Percentiles rank a stretch among this genome's conserved stretches.
These are phyloP conservation scores for Kwoniella newhampshirensis DNA, from an alignment of 768 basidiomycete genomes.

Conservation along the genomic window DNA sequence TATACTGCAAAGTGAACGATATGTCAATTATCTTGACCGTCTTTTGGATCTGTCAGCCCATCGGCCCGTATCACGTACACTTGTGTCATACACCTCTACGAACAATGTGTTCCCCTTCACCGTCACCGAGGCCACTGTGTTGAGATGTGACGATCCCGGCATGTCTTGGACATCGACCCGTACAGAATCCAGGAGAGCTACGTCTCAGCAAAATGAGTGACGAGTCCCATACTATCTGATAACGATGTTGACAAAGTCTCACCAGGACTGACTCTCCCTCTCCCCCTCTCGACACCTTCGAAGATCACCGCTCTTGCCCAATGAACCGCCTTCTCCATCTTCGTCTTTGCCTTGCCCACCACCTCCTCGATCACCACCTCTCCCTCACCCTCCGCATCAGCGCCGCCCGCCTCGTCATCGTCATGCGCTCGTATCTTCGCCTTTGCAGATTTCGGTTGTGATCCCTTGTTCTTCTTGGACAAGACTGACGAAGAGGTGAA, in stretches of 20 bases:
- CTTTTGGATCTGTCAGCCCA: too few species aligned
- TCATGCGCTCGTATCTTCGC: constrained; percentile 21
- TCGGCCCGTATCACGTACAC: constrained; percentile 35
- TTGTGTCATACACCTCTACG: constrained; percentile 51
- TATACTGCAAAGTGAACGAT: constrained; percentile 3
- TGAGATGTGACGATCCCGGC: constrained; percentile 33
- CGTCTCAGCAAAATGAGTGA: background rate
- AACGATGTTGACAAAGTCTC: constrained; percentile 2
- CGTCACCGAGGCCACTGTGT: constrained; percentile 49
- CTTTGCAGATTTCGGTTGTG: constrained; percentile 19
- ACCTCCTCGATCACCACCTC: constrained; percentile 23
- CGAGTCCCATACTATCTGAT: background rate
- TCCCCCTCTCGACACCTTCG: constrained; percentile 52
- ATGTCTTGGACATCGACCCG: constrained; percentile 36
- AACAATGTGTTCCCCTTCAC: constrained; percentile 42
- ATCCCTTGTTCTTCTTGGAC: constrained; percentile 32
- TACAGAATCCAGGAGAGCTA: constrained; percentile 52
- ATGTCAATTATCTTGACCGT: background rate
- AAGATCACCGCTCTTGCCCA: constrained; percentile 53
- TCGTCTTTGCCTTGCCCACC: constrained; percentile 43
- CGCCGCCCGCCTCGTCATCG: constrained; percentile 22
- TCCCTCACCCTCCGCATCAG: constrained; percentile 13
- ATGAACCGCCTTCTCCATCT: constrained; percentile 54
- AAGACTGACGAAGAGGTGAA: constrained; percentile 18
- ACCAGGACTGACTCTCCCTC: constrained; percentile 50